Conservation (phyloP, 1,284 basidiomycete genomes). For the Ustilago esculenta region DNA sequence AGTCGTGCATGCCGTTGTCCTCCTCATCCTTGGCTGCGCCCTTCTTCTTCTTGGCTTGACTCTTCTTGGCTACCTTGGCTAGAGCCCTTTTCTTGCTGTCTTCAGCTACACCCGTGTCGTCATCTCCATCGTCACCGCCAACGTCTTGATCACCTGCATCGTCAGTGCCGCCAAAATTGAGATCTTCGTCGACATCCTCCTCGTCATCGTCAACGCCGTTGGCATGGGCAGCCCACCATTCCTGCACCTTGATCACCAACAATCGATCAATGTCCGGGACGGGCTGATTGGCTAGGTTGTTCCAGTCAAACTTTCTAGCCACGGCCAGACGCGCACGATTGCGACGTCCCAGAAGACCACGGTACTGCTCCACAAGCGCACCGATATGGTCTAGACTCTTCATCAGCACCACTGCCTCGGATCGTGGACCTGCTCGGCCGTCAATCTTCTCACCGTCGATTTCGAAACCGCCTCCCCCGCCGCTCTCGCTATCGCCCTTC, state of each 20-base stretch:
- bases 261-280: conserved; percentile 29
- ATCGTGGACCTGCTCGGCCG: conserved; percentile 47
- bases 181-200: not conserved
- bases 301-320: conserved; percentile 26
- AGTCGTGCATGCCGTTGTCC: conserved; percentile 26
- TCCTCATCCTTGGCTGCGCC: conserved; percentile 1
- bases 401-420: conserved; percentile 56
- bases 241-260: conserved; percentile 31
- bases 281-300: conserved; percentile 13
- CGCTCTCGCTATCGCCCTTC: conserved; percentile 14
- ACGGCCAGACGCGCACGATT: conserved; percentile 40
- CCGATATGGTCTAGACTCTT: conserved; percentile 45
- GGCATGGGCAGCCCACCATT: conserved; percentile 24
- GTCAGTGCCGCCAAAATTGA: not conserved
- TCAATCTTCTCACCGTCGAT: conserved; percentile 53
- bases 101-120: conserved; percentile 3
- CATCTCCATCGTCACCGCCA: not conserved
- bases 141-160: not conserved
- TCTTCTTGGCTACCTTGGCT: conserved; percentile 11
- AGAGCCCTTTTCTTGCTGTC: conserved; percentile 4
- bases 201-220: conserved; percentile 11
- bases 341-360: conserved; percentile 35
- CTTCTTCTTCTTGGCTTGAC: conserved; percentile 13
- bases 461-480: conserved; percentile 27
- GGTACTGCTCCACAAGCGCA: conserved; percentile 31